Percentiles rank a stretch among this genome's conserved stretches.
Conservation (phyloP, 2,329 filamentous ascomycete species). For the Cercospora brassicicola region DNA sequence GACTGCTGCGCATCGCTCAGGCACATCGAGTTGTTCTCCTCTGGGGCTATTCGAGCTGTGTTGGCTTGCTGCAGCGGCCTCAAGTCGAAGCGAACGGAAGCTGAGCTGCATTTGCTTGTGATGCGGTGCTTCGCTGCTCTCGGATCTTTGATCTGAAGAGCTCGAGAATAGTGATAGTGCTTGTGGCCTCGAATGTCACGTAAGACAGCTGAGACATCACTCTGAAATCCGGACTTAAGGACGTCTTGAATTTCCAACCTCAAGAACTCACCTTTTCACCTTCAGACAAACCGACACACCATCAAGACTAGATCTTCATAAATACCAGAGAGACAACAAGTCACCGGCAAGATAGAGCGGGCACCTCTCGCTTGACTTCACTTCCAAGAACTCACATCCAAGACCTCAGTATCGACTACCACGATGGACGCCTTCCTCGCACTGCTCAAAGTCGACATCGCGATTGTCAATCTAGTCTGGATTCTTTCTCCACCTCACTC, state of each 20-base stretch:
- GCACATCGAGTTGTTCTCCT: not conserved
- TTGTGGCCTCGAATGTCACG: not conserved
- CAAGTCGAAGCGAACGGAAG: not conserved
- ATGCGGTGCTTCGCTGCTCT: not conserved
- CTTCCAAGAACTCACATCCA: not conserved
- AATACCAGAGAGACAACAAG: not conserved
- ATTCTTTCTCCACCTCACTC: not conserved
- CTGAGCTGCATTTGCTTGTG: not conserved
- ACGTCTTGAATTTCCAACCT: not conserved
- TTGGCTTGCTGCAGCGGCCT: not conserved
- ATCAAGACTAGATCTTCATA: not conserved
- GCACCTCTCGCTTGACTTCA: not conserved
- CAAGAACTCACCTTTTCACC: not conserved
- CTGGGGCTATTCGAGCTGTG: not conserved
- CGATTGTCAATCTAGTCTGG: not conserved
- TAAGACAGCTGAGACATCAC: not conserved
- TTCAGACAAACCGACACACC: not conserved
- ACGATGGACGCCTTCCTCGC: not conserved
- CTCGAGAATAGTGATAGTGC: not conserved
- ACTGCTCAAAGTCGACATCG: not conserved
- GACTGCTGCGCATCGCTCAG: not conserved
- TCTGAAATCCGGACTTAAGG: not conserved
- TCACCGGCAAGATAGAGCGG: not conserved
- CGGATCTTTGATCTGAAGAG: not conserved
- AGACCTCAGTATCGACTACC: not conserved